Evolutionary conservation across 2,329 filamentous ascomycete species (phyloP).

Genomic region (Akanthomyces dipterigenus): DNA sequence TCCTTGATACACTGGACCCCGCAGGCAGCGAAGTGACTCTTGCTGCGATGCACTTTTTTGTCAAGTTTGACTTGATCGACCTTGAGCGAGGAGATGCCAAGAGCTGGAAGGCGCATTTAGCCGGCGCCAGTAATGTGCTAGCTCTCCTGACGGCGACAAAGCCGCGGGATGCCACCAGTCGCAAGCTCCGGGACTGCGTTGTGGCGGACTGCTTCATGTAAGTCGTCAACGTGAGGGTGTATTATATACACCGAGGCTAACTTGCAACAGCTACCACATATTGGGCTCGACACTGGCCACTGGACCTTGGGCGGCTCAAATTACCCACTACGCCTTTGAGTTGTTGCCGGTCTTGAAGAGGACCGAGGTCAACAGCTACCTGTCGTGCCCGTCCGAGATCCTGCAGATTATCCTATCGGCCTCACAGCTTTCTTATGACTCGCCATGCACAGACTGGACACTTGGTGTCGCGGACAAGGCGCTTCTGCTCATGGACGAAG

Average conservation of each 20-base stretch:
- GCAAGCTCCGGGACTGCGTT: constrained; percentile 37
- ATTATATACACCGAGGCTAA: constrained; percentile 12
- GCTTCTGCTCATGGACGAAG: constrained; percentile 34
- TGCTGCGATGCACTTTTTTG: constrained; percentile 43
- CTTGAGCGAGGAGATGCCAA: constrained; percentile 34
- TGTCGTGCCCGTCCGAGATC: constrained; percentile 36
- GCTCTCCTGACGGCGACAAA: constrained; percentile 27
- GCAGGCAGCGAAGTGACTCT: constrained; percentile 40
- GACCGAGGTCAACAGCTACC: constrained; percentile 35
- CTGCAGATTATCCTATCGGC: constrained; percentile 39
- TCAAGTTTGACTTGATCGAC: constrained; percentile 46
- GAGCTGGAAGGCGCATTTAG: constrained; percentile 40
- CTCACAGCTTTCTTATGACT: constrained; percentile 36
- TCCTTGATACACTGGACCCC: constrained; percentile 32
- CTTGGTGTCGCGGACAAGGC: constrained; percentile 29
- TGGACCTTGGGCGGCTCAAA: constrained; percentile 29
- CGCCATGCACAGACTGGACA: constrained; percentile 24
- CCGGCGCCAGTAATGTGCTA: constrained; percentile 37
- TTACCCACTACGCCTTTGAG: constrained; percentile 32
- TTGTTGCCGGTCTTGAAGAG: constrained; percentile 34
- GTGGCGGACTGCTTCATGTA: constrained; percentile 43
- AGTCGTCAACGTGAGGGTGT: constrained; percentile 17
- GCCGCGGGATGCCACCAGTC: constrained; percentile 23
- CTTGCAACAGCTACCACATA: constrained; percentile 32
- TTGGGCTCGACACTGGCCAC: constrained; percentile 32